Base-by-base conservation (phyloP, 257 asterid genomes). In the Primulina tabacum region DNA sequence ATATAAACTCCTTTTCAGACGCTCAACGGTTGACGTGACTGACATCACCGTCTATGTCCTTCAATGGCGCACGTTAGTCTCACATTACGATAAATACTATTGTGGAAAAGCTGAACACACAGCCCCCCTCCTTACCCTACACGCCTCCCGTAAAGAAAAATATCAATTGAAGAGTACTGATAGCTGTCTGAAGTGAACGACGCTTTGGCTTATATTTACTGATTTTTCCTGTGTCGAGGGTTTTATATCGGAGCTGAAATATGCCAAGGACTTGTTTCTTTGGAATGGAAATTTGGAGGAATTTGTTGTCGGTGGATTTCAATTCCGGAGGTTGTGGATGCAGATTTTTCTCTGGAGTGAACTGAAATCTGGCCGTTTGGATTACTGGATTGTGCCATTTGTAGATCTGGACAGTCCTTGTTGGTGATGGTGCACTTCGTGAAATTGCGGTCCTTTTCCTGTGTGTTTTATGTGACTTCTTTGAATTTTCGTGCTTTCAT, bases 361-460 rank as follows among this genome's bases (percentile, higher is more conserved):
- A 72, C 47, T 69, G 70, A 69, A 72, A 63, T 67, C 74, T 58
- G 64, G 77, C 73, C 68, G 61, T 73, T 65, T 68, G 68, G 71
- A 61, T 67, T 72, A 61, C 59, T 74, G 18, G 38, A 55, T 66
- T 43, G 37, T 32, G 57, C 73, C 73, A 58, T 60, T 66, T 66
- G 50, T 70, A 83, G 94, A 87, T 89, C 90, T 76, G 76, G 73
- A 52, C 65, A 75, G 67, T 70, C 60, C 21, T 53, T 68, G 83
- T 81, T 85, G 84, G 86, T 71, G 84, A 82, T 89, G 89, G 63
- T 75, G 81, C 72, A 50, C 68, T 60, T 77, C 26, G 64, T 71
- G 40, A 65, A 67, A 65, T 70, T 71, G 77, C 67, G 72, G 38
- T 11, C 75, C 82, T 60, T 74, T 55, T 64, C 65, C 60, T 85